These are phyloP conservation scores for Dendrobium catenatum DNA, from an alignment of 106 monocot species.

Conservation along the genomic window DNA sequence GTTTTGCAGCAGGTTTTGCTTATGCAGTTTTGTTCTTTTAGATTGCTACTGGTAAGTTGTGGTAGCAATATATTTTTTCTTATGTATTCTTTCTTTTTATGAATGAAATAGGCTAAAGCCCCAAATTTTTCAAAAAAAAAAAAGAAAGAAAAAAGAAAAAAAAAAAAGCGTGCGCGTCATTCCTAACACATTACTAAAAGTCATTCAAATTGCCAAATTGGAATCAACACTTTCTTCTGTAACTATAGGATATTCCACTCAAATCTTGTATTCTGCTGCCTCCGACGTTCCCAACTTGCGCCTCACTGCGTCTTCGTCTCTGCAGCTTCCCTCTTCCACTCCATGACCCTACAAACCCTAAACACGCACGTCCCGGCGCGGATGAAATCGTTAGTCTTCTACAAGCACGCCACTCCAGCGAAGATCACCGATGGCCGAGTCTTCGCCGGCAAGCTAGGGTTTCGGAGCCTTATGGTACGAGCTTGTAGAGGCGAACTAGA, in stretches of 20 bases:
- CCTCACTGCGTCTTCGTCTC: not conserved
- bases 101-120: too few relatives aligned
- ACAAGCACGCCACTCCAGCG: not conserved
- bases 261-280: not conserved
- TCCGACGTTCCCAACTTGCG: not conserved
- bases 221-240: not conserved
- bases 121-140: too few relatives aligned
- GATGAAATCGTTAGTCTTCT: not conserved
- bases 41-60: too few relatives aligned
- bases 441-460: not conserved
- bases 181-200: not conserved
- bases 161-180: too few relatives aligned
- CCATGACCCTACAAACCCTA: not conserved
- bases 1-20: too few relatives aligned
- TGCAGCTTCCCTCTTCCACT: not conserved
- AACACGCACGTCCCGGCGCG: not conserved
- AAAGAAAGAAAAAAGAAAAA: too few relatives aligned
- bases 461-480: not conserved
- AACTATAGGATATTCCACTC: not conserved
- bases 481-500: not conserved
- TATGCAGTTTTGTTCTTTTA: too few relatives aligned
- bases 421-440: not conserved
- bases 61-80: too few relatives aligned
- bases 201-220: not conserved
- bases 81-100: too few relatives aligned